Base-by-base conservation (phyloP, 2,329 filamentous ascomycete species). In the Xylariaceae sp. region DNA sequence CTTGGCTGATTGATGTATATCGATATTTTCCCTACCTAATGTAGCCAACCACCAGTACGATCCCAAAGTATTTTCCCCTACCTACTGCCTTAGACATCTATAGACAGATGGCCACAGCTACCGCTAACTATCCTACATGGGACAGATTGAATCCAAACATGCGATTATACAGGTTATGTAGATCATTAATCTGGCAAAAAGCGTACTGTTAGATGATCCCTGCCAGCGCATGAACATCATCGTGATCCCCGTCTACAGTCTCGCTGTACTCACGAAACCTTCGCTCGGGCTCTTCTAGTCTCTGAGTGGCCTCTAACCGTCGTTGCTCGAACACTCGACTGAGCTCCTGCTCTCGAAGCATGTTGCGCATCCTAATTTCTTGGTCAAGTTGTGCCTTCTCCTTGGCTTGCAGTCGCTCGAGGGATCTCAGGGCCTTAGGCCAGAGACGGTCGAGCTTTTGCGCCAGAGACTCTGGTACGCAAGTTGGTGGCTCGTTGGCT, bases 311-410 rank as follows among this genome's bases (percentile, higher is more conserved):
- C 61, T 81, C 77, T 47, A 73, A 72, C 48, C 82, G 75, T 62
- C 69, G 77, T 56, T 67, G 61, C 68, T 84, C 82, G 65, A 85
- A 85, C 1, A 70, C 60, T 5, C 74, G 73, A 56, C 80, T 83
- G 53, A 78, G 76, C 60, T 78, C 75, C 35, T 80, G 72, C 70
- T 85, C 82, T 35, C 70, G 67, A 11, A 76, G 74, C 44, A 82
- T 72, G 51, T 72, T 68, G n/a, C 60, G 67, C 64, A 71, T 67
- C 18, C 82, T 77, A 58, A 75, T 71, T 5, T 74, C 68, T 15
- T 76, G 69, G 47, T 85, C 82, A 8, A 71, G 68, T 49, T 75
- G 72, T 35, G 79, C 81, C 51, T 78, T 76, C 10, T 73, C 70
- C 55, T 77, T 71, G 59, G 73, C 75, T 37, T 71, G 73, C 56